Base-by-base conservation (phyloP, 2,329 filamentous ascomycete species). In the Rasamsonia emersonii region DNA sequence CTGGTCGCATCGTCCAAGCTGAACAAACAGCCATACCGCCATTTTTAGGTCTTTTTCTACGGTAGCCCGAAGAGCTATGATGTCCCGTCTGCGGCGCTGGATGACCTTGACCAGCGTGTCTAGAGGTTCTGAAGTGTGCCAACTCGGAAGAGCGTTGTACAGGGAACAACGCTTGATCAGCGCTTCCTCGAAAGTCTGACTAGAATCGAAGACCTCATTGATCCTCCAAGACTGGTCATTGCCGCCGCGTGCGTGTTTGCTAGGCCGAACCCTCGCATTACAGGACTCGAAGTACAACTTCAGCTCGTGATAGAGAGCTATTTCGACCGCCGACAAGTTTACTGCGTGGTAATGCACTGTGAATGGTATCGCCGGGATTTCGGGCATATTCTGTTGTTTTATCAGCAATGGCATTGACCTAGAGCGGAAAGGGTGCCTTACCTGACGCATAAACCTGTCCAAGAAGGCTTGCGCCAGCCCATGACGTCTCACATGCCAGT, bases 381-480 rank as follows among this genome's bases (percentile, higher is more conserved):
- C 51, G 1, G 63, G 58, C 5, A 54, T 39, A 33, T 71, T 70
- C 42, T 58, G 27, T 11, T 21, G 5, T 25, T 24, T 5, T 19
- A 10, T 37, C 17, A 32, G 24, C n/a, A 18, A 36, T 31, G 40
- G 27, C 15, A 28, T 18, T 17, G 11, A 10, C 11, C 9, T 11
- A n/a, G 4, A 3, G 8, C 13, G 9, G 9, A 8, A 19, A 14
- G 13, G 16, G 20, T 34, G 13, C 24, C 35, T 32, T 57, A 62
- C 38, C 36, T 62, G 63, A 9, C 72, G 56, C 4, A 67, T 68
- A 40, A 74, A 76, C 0, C 44, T 46, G 27, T 75, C 46, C 1
- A 80, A 50, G 40, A 81, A 80, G 0, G 30, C 40, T 41, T 78
- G 73, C 2, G 73, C 72, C 28, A 66, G 48, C 6, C 59, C 38